A percentile compares a stretch with the other conserved stretches of the same genome.
Conservation (phyloP, 176 grass and related monocot species). For the Otatea glauca region DNA sequence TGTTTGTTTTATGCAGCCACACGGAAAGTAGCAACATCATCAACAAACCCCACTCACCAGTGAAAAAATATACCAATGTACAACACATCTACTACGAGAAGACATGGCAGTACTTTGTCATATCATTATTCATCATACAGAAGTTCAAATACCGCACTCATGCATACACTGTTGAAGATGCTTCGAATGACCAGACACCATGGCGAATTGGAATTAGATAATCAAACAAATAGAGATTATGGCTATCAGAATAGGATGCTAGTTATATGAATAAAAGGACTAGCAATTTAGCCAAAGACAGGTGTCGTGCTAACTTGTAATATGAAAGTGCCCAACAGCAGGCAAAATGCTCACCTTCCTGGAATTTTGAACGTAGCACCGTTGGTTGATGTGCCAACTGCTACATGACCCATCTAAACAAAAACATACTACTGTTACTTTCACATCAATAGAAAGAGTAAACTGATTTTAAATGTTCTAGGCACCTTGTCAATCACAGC, state of each 20-base stretch:
- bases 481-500: constrained; percentile 86
- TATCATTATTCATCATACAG: constrained; percentile 3
- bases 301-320: background rate
- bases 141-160: background rate
- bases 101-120: background rate
- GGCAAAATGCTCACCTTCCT: constrained; percentile 65
- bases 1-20: constrained; percentile 8
- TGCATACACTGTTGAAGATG: background rate
- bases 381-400: constrained; percentile 92
- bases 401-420: constrained; percentile 78
- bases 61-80: constrained; percentile 1
- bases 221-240: background rate
- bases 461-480: constrained; percentile 17
- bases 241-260: background rate
- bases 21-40: background rate
- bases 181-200: background rate
- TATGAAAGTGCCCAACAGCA: background rate
- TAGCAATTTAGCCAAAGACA: background rate
- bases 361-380: constrained; percentile 95
- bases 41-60: background rate
- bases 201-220: background rate
- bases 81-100: background rate
- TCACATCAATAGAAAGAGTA: constrained; percentile 30
- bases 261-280: background rate
- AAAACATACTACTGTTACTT: constrained; percentile 32